Conservation (phyloP, 2,329 filamentous ascomycete species). For the Stagonosporopsis tanaceti region DNA sequence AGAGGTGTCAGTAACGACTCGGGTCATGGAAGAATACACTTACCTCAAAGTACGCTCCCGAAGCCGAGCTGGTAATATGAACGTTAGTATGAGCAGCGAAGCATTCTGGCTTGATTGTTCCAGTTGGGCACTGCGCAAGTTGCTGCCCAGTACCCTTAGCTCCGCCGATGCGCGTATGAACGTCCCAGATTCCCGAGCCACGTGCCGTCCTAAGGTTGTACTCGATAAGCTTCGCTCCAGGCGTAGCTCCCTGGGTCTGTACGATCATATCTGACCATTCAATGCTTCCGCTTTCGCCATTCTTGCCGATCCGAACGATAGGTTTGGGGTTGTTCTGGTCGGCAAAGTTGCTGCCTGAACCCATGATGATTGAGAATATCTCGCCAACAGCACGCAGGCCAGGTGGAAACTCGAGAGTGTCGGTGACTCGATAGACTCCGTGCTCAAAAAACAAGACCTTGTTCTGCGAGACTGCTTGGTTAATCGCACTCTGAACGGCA, state of each 20-base stretch:
- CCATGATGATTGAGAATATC: constrained; percentile 86
- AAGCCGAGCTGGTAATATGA: constrained; percentile 62
- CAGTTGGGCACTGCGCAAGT: constrained; percentile 78
- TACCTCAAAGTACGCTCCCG: constrained; percentile 77
- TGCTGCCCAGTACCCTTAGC: constrained; percentile 80
- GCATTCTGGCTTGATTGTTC: constrained; percentile 68
- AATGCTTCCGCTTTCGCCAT: constrained; percentile 71
- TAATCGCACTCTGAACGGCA: constrained; percentile 77
- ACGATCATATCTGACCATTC: constrained; percentile 80
- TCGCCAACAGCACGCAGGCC: constrained; percentile 85
- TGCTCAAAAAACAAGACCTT: constrained; percentile 66
- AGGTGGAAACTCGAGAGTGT: constrained; percentile 67
- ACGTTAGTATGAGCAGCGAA: constrained; percentile 70
- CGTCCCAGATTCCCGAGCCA: constrained; percentile 79
- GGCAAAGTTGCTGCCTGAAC: constrained; percentile 65
- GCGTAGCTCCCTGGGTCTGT: constrained; percentile 71
- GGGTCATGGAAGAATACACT: not conserved
- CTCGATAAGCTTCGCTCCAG: constrained; percentile 75
- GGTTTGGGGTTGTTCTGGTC: constrained; percentile 66
- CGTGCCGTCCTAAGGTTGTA: constrained; percentile 68
- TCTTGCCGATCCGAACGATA: constrained; percentile 71
- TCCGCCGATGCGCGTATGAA: constrained; percentile 86
- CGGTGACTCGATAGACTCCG: constrained; percentile 64
- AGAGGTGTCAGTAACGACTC: constrained; percentile 8
- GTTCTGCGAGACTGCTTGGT: constrained; percentile 66